Conservation (phyloP, 805 yeast genomes). For the Wickerhamiella hasegawae region DNA sequence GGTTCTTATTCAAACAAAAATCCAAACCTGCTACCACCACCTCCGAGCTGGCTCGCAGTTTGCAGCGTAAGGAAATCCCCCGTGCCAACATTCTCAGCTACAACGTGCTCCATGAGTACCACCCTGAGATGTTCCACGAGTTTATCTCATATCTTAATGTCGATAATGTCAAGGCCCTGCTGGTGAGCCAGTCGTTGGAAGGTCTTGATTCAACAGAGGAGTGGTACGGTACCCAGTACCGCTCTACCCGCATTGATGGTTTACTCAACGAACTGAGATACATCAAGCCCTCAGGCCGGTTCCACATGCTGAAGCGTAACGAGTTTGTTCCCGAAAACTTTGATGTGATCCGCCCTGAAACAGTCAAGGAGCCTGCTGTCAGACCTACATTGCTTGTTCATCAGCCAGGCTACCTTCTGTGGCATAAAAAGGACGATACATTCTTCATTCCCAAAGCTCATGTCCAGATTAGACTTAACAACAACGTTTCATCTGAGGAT, state of each 20-base stretch:
- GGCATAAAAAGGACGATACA: conserved; percentile 85
- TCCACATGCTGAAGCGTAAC: conserved; percentile 58
- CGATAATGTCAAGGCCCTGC: conserved; percentile 41
- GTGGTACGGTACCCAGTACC: conserved; percentile 86
- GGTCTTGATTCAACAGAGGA: conserved; percentile 40
- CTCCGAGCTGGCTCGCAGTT: conserved; percentile 42
- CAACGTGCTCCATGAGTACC: conserved; percentile 40
- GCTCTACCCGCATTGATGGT: conserved; percentile 29
- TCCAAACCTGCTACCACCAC: conserved; percentile 55
- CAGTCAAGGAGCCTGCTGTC: conserved; percentile 25
- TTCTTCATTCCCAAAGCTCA: conserved; percentile 80
- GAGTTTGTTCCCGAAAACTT: conserved; percentile 73
- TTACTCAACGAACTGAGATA: conserved; percentile 19
- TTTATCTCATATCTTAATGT: conserved; percentile 36
- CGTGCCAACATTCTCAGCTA: conserved; percentile 44
- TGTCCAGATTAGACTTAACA: conserved; percentile 44
- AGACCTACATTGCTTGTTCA: conserved; percentile 48
- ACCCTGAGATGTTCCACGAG: conserved; percentile 35
- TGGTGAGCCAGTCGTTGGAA: conserved; percentile 37
- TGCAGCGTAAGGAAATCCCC: conserved; percentile 50
- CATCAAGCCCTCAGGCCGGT: conserved; percentile 14
- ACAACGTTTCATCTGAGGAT: conserved; percentile 25
- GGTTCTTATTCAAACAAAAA: conserved; percentile 72
- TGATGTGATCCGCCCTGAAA: conserved; percentile 32
- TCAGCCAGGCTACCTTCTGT: conserved; percentile 24